These are phyloP conservation scores for Ceratocystis destructans DNA, from an alignment of 2,329 filamentous ascomycete genomes.

Conservation along the genomic window DNA sequence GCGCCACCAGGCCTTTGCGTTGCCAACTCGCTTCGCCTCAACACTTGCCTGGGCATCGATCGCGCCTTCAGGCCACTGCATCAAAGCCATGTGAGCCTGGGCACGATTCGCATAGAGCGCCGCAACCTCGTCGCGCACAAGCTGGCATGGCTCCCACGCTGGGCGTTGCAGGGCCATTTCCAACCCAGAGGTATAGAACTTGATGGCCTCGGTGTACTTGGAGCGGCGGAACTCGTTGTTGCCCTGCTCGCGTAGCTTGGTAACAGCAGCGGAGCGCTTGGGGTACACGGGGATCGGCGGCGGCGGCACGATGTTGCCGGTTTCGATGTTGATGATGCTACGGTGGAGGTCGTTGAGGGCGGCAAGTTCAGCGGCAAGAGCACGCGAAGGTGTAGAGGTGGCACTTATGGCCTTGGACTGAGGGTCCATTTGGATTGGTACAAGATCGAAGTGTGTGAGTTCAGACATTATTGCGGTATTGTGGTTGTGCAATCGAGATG, in stretches of 20 bases:
- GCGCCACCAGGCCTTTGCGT: conserved; percentile 91
- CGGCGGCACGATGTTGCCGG: conserved; percentile 55
- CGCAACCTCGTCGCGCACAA: conserved; percentile 74
- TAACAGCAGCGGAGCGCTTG: conserved; percentile 75
- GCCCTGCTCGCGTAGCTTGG: conserved; percentile 78
- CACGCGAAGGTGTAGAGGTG: conserved; percentile 32
- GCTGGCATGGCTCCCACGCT: conserved; percentile 70
- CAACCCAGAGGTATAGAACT: conserved; percentile 72
- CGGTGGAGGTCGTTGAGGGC: conserved; percentile 70
- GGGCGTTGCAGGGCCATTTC: conserved; percentile 77
- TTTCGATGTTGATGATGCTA: conserved; percentile 49
- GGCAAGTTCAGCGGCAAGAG: conserved; percentile 51
- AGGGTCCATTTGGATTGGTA: conserved; percentile 72
- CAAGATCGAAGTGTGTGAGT: conserved; percentile 62
- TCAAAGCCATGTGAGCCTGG: conserved; percentile 74
- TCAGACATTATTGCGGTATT: conserved; percentile 36
- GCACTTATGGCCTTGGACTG: conserved; percentile 59
- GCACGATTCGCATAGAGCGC: conserved; percentile 74
- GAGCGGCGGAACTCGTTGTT: conserved; percentile 72
- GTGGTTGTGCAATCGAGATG: background rate
- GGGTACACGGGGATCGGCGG: conserved; percentile 85
- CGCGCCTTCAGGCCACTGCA: conserved; percentile 73
- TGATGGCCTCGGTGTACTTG: conserved; percentile 59
- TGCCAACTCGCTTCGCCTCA: conserved; percentile 72
- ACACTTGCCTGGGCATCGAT: conserved; percentile 79